Evolutionary conservation across 768 basidiomycete species (phyloP).

Genomic region (Tricholoma sp.): DNA sequence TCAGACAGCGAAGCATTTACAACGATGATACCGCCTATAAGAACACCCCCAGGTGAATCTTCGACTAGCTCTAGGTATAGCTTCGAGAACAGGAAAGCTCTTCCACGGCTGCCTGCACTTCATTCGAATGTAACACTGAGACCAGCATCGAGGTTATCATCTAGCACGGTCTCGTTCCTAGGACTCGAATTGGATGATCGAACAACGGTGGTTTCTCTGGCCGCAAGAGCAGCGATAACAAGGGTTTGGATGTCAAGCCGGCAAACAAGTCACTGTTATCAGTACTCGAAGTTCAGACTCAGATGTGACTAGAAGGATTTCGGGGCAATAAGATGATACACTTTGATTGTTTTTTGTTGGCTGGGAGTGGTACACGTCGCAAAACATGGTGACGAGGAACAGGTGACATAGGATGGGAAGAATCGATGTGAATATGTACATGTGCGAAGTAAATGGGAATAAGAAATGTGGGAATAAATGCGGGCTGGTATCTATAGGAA

Average conservation of each 20-base stretch:
- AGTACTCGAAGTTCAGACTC: no score
- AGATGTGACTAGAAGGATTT: no score
- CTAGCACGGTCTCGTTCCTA: slow-evolving; percentile 27
- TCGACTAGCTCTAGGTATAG: slow-evolving; percentile 23
- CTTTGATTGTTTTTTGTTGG: no score
- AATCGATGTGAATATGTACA: no score
- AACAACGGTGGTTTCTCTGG: slow-evolving; percentile 27
- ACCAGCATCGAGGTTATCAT: slow-evolving; percentile 34
- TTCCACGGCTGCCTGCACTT: slow-evolving; percentile 37
- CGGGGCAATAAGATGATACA: no score
- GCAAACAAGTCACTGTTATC: no score
- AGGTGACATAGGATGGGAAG: no score
- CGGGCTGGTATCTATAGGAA: no score
- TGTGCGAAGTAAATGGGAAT: no score
- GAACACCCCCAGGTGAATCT: slow-evolving; percentile 24
- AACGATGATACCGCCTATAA: slow-evolving; percentile 28
- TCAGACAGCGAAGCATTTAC: slow-evolving; percentile 26
- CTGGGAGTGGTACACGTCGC: no score
- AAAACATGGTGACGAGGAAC: no score
- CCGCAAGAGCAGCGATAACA: slow-evolving; percentile 25
- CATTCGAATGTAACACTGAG: slow-evolving; percentile 47
- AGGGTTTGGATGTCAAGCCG: slow-evolving; percentile 10
- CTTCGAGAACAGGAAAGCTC: slow-evolving; percentile 29
- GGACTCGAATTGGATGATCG: slow-evolving; percentile 42
- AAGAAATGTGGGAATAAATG: no score